Evolutionary conservation across 2,329 filamentous ascomycete species (phyloP).

Genomic region (Penicillium sp.): DNA sequence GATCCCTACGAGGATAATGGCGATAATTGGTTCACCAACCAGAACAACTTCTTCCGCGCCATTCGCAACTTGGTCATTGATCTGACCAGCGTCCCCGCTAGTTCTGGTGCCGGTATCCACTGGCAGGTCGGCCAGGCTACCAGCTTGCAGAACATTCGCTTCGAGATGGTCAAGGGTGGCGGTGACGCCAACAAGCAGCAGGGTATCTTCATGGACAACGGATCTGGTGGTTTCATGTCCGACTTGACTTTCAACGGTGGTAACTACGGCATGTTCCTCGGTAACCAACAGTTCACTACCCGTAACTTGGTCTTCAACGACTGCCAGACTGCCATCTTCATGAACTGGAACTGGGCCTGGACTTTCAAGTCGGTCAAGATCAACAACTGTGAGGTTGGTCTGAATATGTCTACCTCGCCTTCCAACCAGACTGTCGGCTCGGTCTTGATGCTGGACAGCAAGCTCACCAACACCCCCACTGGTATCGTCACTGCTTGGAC

Average conservation of each 20-base stretch:
- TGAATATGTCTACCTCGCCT: constrained; percentile 72
- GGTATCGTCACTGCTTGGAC: constrained; percentile 76
- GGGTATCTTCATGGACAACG: constrained; percentile 83
- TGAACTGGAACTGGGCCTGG: constrained; percentile 94
- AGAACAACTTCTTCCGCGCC: constrained; percentile 80
- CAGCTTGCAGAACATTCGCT: constrained; percentile 75
- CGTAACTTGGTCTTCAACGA: constrained; percentile 79
- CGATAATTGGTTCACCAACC: constrained; percentile 74
- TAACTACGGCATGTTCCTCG: constrained; percentile 73
- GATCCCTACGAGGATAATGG: constrained; percentile 75
- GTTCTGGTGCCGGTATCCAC: constrained; percentile 69
- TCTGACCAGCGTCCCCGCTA: constrained; percentile 63
- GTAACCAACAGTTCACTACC: constrained; percentile 84
- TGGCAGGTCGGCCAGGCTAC: constrained; percentile 86
- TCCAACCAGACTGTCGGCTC: constrained; percentile 77
- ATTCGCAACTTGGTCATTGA: constrained; percentile 81
- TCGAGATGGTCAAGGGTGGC: constrained; percentile 71
- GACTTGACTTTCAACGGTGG: constrained; percentile 84
- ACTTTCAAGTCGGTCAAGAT: constrained; percentile 74
- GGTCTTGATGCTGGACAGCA: constrained; percentile 77
- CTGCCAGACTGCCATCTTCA: constrained; percentile 78
- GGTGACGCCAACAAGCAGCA: constrained; percentile 66
- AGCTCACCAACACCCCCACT: constrained; percentile 70
- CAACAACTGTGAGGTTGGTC: constrained; percentile 70
- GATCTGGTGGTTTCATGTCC: constrained; percentile 78